Base-by-base conservation (phyloP, 1,284 basidiomycete species). In the Amylostereum areolatum region DNA sequence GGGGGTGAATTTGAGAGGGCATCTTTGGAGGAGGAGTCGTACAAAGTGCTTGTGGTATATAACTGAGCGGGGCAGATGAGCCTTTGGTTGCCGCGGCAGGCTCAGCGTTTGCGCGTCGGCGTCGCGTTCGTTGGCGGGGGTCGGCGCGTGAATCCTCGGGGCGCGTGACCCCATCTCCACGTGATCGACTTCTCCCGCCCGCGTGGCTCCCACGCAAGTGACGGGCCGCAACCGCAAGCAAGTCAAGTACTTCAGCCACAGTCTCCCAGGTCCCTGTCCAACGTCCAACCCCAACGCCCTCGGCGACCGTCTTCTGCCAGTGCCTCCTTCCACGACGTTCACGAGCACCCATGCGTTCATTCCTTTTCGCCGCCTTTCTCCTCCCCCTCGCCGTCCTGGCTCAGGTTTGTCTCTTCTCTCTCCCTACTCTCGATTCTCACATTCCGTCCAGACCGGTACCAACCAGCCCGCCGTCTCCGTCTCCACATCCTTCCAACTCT, bases 1-100 rank as follows among this genome's bases (percentile, higher is more conserved):
- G 67, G 49, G 65, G 60, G 54, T 66, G 59, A 58, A 75, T 61
- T n/a, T 65, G 62, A 7, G 66, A 55, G 45, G 71, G 65, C 25
- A 55, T 48, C 69, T 72, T 67, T 48, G 12, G 25, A 18, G 18
- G 18, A 18, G 18, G 18, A 18, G 18, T 18, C 18, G 18, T 18
- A 18, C 18, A 18, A 18, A 18, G 18, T 18, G 18, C 18, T 18
- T 18, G 18, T 18, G 18, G 18, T 18, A 18, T 18, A 18, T 18
- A 18, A 18, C 18, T 18, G 18, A 18, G 18, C 18, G 18, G 18
- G 18, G 18, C 18, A 18, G 18, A 18, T 18, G 18, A 18, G 18
- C 18, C 18, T 18, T 18, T 18, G 18, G 18, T 18, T 18, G 18
- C 18, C 18, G 18, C 18, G 18, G 18, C 18, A 18, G 18, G 18